Percentiles rank a stretch among this genome's conserved stretches.
These are phyloP conservation scores for Colletotrichum godetiae DNA, from an alignment of 2,329 filamentous ascomycete species.

Conservation along the genomic window DNA sequence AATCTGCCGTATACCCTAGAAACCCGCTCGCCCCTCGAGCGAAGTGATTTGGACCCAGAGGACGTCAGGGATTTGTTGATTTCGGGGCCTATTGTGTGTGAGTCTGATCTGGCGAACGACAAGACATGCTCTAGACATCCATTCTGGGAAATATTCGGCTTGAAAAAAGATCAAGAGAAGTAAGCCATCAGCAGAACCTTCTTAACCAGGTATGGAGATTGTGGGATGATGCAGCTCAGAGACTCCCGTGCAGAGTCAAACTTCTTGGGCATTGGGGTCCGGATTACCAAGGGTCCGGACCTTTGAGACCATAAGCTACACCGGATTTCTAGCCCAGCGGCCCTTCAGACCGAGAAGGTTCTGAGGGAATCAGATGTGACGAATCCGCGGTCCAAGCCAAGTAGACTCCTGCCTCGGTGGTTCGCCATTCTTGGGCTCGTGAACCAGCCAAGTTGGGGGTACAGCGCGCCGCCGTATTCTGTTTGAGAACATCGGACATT, in stretches of 20 bases:
- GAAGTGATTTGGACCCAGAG: background rate
- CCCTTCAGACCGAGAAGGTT: background rate
- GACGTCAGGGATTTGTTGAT: background rate
- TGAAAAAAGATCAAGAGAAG: background rate
- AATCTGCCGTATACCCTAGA: background rate
- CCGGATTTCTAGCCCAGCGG: background rate
- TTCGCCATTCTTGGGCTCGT: background rate
- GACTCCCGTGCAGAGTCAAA: background rate
- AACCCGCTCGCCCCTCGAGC: background rate
- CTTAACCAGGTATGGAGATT: background rate
- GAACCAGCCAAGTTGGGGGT: background rate
- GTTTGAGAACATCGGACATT: background rate
- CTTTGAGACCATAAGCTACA: background rate
- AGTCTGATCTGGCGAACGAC: background rate
- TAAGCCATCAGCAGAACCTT: background rate
- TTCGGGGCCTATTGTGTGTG: background rate
- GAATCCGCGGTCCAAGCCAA: conserved; percentile 8
- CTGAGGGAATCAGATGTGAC: background rate
- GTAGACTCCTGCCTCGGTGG: background rate
- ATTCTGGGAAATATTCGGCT: background rate
- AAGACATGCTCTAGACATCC: background rate
- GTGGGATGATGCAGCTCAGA: background rate
- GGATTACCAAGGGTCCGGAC: background rate
- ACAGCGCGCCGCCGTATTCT: background rate
- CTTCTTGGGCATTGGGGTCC: background rate